These are phyloP conservation scores for Epicoccum nigrum DNA, from an alignment of 2,329 filamentous ascomycete species.

Conservation along the genomic window DNA sequence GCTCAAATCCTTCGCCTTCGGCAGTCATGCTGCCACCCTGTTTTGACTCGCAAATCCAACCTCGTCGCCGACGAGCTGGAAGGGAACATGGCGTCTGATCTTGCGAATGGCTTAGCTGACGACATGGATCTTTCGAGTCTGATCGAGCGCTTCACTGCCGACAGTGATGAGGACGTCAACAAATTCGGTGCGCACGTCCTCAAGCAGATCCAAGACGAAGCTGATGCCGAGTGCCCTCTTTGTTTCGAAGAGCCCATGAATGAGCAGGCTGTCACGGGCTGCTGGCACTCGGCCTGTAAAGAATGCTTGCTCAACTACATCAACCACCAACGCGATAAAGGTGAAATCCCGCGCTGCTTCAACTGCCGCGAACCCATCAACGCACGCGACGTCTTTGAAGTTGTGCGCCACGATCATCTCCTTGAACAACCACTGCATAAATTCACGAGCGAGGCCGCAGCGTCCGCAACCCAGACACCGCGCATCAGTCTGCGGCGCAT, in stretches of 20 bases:
- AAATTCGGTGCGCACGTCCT: slow-evolving; percentile 86
- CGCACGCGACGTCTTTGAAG: slow-evolving; percentile 86
- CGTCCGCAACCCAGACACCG: slow-evolving; percentile 45
- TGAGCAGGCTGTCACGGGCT: slow-evolving; percentile 91
- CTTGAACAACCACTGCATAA: slow-evolving; percentile 52
- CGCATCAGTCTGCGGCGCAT: slow-evolving; percentile 67
- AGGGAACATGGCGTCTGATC: slow-evolving; percentile 76
- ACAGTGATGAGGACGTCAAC: slow-evolving; percentile 65
- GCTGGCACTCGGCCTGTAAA: slow-evolving; percentile 97
- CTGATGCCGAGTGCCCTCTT: slow-evolving; percentile 88
- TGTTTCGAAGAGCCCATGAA: slow-evolving; percentile 96
- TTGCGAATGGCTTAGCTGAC: slow-evolving; percentile 80
- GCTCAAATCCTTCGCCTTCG: slow-evolving; percentile 92
- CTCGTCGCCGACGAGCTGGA: slow-evolving; percentile 88
- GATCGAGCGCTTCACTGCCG: slow-evolving; percentile 80
- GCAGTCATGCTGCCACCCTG: slow-evolving; percentile 92
- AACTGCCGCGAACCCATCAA: slow-evolving; percentile 86
- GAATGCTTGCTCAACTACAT: slow-evolving; percentile 91
- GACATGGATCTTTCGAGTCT: slow-evolving; percentile 94
- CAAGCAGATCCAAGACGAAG: slow-evolving; percentile 88
- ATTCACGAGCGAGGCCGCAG: slow-evolving; percentile 34
- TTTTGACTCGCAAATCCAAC: slow-evolving; percentile 83
- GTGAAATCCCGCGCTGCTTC: slow-evolving; percentile 81
- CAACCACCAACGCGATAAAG: slow-evolving; percentile 79
- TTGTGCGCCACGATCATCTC: slow-evolving; percentile 77